A percentile compares a stretch with the other conserved stretches of the same genome.
Conservation (phyloP, 306 rosid species). For the Myrica gale region DNA sequence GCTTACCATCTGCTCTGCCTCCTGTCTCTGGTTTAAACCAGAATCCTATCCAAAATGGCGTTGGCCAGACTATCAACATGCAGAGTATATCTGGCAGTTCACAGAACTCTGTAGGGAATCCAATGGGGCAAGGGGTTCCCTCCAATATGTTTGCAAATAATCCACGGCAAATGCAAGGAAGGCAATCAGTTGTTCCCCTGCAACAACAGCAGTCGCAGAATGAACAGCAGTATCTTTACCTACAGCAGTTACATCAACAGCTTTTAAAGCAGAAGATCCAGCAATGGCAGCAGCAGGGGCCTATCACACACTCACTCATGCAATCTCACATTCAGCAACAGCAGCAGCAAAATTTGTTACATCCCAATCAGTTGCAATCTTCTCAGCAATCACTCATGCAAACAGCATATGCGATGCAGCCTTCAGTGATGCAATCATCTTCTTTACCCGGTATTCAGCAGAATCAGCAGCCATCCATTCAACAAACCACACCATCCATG, state of each 20-base stretch:
- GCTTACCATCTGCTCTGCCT: conserved; percentile 48
- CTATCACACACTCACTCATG: conserved; percentile 42
- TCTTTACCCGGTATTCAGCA: conserved; percentile 64
- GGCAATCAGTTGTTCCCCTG: conserved; percentile 69
- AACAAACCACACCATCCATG: too few relatives aligned
- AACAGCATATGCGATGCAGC: conserved; percentile 61
- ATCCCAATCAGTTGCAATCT: conserved; percentile 69
- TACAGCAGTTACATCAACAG: conserved; percentile 55
- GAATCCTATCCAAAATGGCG: conserved; percentile 54
- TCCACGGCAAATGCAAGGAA: conserved; percentile 72
- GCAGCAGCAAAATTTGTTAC: conserved; percentile 63
- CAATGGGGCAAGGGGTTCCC: conserved; percentile 64
- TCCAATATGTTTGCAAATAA: conserved; percentile 62
- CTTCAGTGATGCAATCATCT: conserved; percentile 57
- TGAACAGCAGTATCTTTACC: conserved; percentile 51
- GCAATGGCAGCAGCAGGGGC: conserved; percentile 27
- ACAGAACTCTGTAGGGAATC: conserved; percentile 58
- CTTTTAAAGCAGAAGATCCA: conserved; percentile 57
- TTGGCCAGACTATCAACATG: conserved; percentile 62
- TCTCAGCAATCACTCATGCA: conserved; percentile 80
- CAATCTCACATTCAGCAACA: conserved; percentile 62
- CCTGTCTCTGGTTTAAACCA: conserved; percentile 60
- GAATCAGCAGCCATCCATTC: conserved; percentile 63
- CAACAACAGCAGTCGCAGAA: conserved; percentile 75
- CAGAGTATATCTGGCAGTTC: conserved; percentile 57